Base-by-base conservation (phyloP, 306 rosid genomes). In the Lathyrus oleraceus region DNA sequence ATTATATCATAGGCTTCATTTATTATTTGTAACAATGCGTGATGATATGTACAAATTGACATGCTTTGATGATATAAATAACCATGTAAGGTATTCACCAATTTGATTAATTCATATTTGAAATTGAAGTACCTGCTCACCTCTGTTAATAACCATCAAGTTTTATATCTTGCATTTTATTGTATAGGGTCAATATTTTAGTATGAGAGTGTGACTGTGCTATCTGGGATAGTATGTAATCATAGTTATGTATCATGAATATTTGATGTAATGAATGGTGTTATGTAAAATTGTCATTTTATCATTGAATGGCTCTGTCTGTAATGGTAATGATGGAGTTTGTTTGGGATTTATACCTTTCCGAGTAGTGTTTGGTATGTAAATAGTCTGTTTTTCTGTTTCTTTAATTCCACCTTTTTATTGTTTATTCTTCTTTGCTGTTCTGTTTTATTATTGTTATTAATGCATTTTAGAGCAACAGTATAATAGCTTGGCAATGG, bases 191-290 rank as follows among this genome's bases (percentile, higher is more conserved):
- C 16, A 12, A 69, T n/a, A 44, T 61, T 65, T 30, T 23, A 9
- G 4, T 17, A 49, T 48, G 56, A 40, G 54, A 58, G 53, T 16
- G 16, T 28, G 65, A 38, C 54, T n/a, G 2, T 59, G 6, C 58
- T 12, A 44, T 53, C 10, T 32, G 35, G 30, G 64, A n/a, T 49
- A 6, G 36, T 7, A 25, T 53, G 53, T 54, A 47, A 57, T 45
- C 21, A n/a, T 53, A 74, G 77, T 63, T 38, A 62, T 43, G 38
- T 36, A 61, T 62, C 42, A 48, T 20, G 59, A 52, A 10, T 52
- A 51, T n/a, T 15, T 35, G 65, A 60, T 60, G 44, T 27, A 60
- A 4, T 39, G 6, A 38, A 8, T 27, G 11, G 42, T 69, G 51
- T 59, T 56, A 30, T 61, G 67, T 25, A 20, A 28, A 21, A 52